Evolutionary conservation across 306 rosid species (phyloP).

Genomic region (Luffa acutangula): DNA sequence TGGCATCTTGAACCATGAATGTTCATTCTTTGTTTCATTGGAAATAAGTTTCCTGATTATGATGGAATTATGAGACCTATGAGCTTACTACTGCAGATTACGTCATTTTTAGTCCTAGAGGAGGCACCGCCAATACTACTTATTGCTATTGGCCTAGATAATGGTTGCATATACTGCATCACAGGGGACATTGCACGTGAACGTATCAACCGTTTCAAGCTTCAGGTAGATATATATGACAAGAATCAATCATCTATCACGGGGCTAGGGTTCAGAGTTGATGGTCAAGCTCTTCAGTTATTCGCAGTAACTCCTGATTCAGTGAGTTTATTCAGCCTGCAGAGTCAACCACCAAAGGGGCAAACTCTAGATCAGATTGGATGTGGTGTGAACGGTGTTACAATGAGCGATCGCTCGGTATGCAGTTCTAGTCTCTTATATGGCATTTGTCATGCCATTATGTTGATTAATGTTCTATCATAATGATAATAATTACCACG

Average conservation of each 20-base stretch:
- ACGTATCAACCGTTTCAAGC: constrained; percentile 85
- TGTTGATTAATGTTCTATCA: constrained; percentile 1
- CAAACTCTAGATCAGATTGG: constrained; percentile 98
- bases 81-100: constrained; percentile 50
- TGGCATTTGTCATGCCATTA: not conserved
- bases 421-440: constrained; percentile 17
- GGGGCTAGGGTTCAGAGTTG: constrained; percentile 88
- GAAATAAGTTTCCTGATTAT: not conserved
- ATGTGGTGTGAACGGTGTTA: constrained; percentile 48
- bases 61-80: constrained; percentile 13
- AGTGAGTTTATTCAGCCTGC: constrained; percentile 70
- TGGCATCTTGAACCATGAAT: not conserved
- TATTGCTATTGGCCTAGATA: constrained; percentile 83
- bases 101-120: constrained; percentile 80
- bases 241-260: constrained; percentile 54
- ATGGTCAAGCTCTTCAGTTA: constrained; percentile 86
- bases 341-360: constrained; percentile 67
- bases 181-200: constrained; percentile 97
- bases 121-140: constrained; percentile 91
- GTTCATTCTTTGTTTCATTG: not conserved
- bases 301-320: constrained; percentile 84
- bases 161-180: constrained; percentile 85
- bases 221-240: constrained; percentile 64
- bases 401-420: constrained; percentile 95
- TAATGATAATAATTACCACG: constrained; percentile 15